Conservation (phyloP, 305 asterid species). For the Fraxinus latifolia region DNA sequence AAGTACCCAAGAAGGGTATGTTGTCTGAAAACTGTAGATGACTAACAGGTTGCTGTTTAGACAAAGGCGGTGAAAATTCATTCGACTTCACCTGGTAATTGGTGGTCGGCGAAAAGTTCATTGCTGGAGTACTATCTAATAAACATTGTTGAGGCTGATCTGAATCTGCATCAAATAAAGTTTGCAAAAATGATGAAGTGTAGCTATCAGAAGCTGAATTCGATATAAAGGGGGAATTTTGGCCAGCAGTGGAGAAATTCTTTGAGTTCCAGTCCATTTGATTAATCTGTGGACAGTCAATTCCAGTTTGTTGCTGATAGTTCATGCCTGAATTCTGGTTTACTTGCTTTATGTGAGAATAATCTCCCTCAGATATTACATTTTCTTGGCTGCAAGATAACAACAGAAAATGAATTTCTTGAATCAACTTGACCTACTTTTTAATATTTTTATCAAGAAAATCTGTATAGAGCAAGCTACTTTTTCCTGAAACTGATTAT, state of each 20-base stretch:
- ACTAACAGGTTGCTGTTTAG: slow-evolving; percentile 23
- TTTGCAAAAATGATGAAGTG: slow-evolving; percentile 39
- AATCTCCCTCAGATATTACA: not conserved
- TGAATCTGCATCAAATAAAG: slow-evolving; percentile 35
- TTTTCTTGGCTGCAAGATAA: slow-evolving; percentile 26
- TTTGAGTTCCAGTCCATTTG: slow-evolving; percentile 22
- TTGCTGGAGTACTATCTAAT: slow-evolving; percentile 19
- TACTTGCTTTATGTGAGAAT: not conserved
- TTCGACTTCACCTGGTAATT: slow-evolving; percentile 28
- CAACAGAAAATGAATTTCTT: not conserved
- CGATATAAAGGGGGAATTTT: slow-evolving; percentile 27
- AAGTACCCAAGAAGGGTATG: slow-evolving; percentile 27
- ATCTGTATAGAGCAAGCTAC: not conserved
- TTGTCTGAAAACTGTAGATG: slow-evolving; percentile 28
- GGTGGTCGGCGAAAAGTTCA: slow-evolving; percentile 32
- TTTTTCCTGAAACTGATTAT: not conserved
- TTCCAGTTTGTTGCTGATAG: slow-evolving; percentile 28
- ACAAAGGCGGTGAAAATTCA: slow-evolving; percentile 30
- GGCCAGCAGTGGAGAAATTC: slow-evolving; percentile 20
- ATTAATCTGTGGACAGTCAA: slow-evolving; percentile 18
- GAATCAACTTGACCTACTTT: not conserved
- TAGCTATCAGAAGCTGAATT: slow-evolving; percentile 40
- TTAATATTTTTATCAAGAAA: slow-evolving; percentile 2
- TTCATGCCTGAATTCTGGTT: slow-evolving; percentile 31
- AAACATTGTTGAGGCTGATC: slow-evolving; percentile 26